Evolutionary conservation across 495 filamentous ascomycete species (phyloP), one percentile per base, ranked within the genome.

Genomic region (Wilcoxina mikolae): DNA sequence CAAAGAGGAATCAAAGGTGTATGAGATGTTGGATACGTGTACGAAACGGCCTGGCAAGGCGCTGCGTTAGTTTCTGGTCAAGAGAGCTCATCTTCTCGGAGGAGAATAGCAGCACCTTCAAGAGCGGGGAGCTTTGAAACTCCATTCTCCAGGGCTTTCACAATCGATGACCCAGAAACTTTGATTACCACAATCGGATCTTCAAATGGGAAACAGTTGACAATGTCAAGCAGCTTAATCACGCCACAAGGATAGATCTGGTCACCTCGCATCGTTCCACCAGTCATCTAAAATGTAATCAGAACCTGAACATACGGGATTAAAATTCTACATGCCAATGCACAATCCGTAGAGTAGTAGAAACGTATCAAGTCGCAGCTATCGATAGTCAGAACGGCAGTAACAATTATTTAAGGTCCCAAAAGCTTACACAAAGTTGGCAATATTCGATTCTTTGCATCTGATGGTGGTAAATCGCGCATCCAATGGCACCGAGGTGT

Each of bases 221-320:
- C 49, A 11, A 95, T 76, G 61, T 95, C 88, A 56, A 83, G 83
- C 27, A 93, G 65, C 11, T 77, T 71, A 2, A 95, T 64, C 3
- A 88, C 72, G 0, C 88, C 88, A 0, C 84, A 83, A 0, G 83
- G 76, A 55, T 94, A 94, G 33, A 95, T 79, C 67, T 90, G 85
- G 57, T 94, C 88, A 3, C 88, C 88, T 7, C 88, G 75, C 50
- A 94, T 84, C n/a, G 88, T 95, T 0, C 88, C 88, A 0, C 82
- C 78, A 0, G 84, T 85, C 80, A 94, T 90, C n/a, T n/a, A n/a
- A n/a, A n/a, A n/a, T n/a, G n/a, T n/a, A n/a, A n/a, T n/a, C n/a
- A n/a, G n/a, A n/a, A n/a, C n/a, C n/a, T n/a, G n/a, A n/a, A n/a
- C n/a, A n/a, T n/a, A n/a, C n/a, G n/a, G n/a, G n/a, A n/a, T n/a